Evolutionary conservation across 306 rosid genomes (phyloP).

Genomic region (Cucurbita moschata): DNA sequence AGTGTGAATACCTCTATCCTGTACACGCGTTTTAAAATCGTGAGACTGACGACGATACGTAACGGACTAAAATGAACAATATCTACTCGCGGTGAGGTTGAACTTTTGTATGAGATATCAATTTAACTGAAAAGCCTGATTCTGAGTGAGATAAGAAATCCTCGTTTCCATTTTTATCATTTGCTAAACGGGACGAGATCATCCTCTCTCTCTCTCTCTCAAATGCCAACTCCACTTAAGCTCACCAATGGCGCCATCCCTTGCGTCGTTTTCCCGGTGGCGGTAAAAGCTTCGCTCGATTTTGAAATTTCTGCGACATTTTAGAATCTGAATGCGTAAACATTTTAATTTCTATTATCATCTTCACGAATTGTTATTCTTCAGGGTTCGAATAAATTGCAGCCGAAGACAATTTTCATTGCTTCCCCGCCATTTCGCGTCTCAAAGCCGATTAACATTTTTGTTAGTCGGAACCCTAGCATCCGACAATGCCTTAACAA

Average conservation of each 20-base stretch:
- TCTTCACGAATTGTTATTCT: not conserved
- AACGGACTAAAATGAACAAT: too few species aligned
- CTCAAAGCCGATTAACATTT: not conserved
- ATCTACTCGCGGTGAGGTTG: too few species aligned
- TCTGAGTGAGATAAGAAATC: too few species aligned
- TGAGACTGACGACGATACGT: too few species aligned
- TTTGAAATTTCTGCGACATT: not conserved
- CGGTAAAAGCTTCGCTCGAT: not conserved
- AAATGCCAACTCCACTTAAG: not conserved
- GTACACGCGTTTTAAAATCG: too few species aligned
- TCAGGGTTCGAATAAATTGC: constrained; percentile 11
- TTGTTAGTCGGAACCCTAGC: constrained; percentile 10
- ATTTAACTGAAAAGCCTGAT: too few species aligned
- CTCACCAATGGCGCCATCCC: not conserved
- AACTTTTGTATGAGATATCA: too few species aligned
- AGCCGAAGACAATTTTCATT: not conserved
- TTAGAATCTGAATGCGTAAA: not conserved
- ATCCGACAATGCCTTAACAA: constrained; percentile 13
- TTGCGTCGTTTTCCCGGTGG: not conserved
- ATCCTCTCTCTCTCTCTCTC: not conserved
- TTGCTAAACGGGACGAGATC: not conserved
- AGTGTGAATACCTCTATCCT: fast-evolving
- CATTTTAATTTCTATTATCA: not conserved
- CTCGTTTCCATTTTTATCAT: not conserved
- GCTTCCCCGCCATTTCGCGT: constrained; percentile 12